A percentile compares a stretch with the other conserved stretches of the same genome.
Evolutionary conservation across 164 flowering plant genomes (phyloP).

Genomic region (Berberis thunbergii): DNA sequence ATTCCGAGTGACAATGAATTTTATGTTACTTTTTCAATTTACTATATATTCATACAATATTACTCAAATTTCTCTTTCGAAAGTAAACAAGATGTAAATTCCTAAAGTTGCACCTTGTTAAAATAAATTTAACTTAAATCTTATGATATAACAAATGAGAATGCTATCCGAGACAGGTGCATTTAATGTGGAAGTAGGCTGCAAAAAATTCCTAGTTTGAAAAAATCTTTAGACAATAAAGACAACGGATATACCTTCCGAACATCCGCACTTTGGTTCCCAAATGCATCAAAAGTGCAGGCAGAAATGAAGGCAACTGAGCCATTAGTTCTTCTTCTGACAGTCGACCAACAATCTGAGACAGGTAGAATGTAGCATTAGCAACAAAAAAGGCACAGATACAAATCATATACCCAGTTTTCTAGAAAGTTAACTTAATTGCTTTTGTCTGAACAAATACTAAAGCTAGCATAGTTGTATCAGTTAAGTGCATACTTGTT

Average conservation of each 20-base stretch:
- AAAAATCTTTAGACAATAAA: background rate
- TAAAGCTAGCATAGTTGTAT: background rate
- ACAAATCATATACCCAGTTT: background rate
- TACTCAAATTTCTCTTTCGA: too few relatives aligned
- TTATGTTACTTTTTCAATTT: too few relatives aligned
- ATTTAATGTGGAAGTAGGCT: too few relatives aligned
- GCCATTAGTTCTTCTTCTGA: conserved; percentile 83
- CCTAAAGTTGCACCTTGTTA: too few relatives aligned
- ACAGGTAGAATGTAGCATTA: background rate
- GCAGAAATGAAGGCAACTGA: conserved; percentile 85
- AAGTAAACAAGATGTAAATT: too few relatives aligned
- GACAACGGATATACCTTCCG: conserved; percentile 56
- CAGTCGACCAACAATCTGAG: conserved; percentile 88
- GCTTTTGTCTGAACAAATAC: too few relatives aligned
- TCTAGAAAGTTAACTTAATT: background rate
- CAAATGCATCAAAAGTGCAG: conserved; percentile 96
- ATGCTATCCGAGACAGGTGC: too few relatives aligned
- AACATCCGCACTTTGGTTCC: conserved; percentile 94
- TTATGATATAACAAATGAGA: too few relatives aligned
- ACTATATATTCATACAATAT: too few relatives aligned
- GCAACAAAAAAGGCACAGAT: background rate
- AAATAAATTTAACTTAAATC: too few relatives aligned
- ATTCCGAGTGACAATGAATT: too few relatives aligned
- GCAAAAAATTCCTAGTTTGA: too few relatives aligned
- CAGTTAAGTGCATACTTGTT: background rate